Percentiles rank a stretch among this genome's conserved stretches.
phyloP scores from a whole-genome alignment of 1,139 yeast genomes.

The Nakaseomyces bracarensis region DNA sequence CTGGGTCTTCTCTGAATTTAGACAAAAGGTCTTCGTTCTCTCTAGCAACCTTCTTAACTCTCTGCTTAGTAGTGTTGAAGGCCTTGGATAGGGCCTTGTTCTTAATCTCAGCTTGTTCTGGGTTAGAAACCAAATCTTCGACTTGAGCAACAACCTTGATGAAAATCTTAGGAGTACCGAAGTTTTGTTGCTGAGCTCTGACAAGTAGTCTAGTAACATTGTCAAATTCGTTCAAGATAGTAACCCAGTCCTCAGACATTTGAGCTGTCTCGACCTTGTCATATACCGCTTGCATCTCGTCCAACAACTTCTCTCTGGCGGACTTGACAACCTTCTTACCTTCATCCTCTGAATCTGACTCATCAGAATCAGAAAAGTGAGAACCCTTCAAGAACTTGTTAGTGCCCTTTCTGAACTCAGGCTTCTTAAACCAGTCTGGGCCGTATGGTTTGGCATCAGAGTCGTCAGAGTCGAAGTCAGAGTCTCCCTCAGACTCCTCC shows the following conservation, averaged over 20 bases:
- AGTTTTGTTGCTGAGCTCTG: slow-evolving; percentile 66
- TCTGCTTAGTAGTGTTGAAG: slow-evolving; percentile 79
- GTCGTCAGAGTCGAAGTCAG: slow-evolving; percentile 41
- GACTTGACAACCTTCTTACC: slow-evolving; percentile 82
- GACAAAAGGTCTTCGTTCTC: slow-evolving; percentile 52
- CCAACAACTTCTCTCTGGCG: slow-evolving; percentile 86
- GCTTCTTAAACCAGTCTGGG: slow-evolving; percentile 35
- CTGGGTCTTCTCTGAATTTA: slow-evolving; percentile 62
- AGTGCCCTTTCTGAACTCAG: slow-evolving; percentile 35
- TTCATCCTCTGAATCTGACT: slow-evolving; percentile 46
- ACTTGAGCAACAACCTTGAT: slow-evolving; percentile 62
- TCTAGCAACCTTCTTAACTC: slow-evolving; percentile 72
- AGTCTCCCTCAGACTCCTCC: slow-evolving; percentile 35
- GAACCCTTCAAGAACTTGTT: slow-evolving; percentile 31
- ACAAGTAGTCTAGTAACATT: slow-evolving; percentile 58
- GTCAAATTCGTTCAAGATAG: slow-evolving; percentile 70
- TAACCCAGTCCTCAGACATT: slow-evolving; percentile 72
- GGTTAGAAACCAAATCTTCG: slow-evolving; percentile 59
- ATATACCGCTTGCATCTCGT: slow-evolving; percentile 67
- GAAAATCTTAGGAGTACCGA: slow-evolving; percentile 62
- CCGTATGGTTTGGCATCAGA: slow-evolving; percentile 36
- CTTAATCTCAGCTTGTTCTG: slow-evolving; percentile 55
- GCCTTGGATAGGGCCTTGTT: slow-evolving; percentile 83
- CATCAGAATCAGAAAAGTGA: slow-evolving; percentile 36
- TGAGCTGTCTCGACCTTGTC: slow-evolving; percentile 64